Evolutionary conservation across 2,329 filamentous ascomycete genomes (phyloP).

Genomic region (Pyrenochaeta sp.): DNA sequence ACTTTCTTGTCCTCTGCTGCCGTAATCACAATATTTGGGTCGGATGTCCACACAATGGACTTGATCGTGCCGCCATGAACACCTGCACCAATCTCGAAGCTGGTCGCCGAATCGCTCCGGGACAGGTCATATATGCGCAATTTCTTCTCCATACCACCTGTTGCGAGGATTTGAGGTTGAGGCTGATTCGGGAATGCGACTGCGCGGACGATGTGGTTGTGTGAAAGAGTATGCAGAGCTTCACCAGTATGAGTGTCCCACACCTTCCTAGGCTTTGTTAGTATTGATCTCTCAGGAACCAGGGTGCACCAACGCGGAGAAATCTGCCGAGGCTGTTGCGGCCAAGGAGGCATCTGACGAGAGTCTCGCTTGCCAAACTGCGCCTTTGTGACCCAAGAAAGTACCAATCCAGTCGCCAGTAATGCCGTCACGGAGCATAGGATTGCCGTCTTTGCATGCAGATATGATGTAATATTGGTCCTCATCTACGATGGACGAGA

Average conservation of each 20-base stretch:
- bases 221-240: conserved; percentile 83
- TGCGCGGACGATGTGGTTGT: conserved; percentile 94
- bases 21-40: conserved; percentile 88
- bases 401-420: conserved; percentile 87
- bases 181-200: conserved; percentile 82
- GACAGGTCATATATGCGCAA: conserved; percentile 90
- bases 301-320: conserved; percentile 75
- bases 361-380: conserved; percentile 93
- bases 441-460: conserved; percentile 96
- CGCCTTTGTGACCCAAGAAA: conserved; percentile 97
- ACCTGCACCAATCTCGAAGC: conserved; percentile 87
- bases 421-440: conserved; percentile 95
- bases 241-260: conserved; percentile 98
- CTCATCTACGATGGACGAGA: conserved; percentile 83
- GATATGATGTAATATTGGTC: conserved; percentile 92
- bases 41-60: conserved; percentile 91
- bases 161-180: conserved; percentile 82
- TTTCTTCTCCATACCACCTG: conserved; percentile 96
- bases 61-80: conserved; percentile 91
- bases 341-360: conserved; percentile 88
- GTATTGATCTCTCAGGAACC: conserved; percentile 2
- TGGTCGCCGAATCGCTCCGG: conserved; percentile 61
- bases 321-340: conserved; percentile 94
- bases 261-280: conserved; percentile 72
- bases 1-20: conserved; percentile 90